Conservation (phyloP, 2,329 filamentous ascomycete genomes). For the Diaporthe citrichinensis region DNA sequence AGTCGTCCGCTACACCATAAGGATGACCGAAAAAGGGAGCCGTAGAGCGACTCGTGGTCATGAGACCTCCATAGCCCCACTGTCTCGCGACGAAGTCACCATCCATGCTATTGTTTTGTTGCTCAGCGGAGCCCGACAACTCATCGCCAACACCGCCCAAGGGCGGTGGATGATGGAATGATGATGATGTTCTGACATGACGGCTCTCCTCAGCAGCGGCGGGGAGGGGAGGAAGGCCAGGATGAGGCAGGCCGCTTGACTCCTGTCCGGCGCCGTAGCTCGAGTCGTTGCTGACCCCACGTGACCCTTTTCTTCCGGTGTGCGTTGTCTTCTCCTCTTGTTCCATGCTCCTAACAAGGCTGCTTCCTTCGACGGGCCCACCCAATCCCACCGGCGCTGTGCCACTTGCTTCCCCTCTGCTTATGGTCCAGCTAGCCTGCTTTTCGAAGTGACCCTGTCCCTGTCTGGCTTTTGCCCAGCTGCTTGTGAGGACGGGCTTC, state of each 20-base stretch:
- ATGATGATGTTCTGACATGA: slow-evolving; percentile 26
- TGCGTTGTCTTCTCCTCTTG: slow-evolving; percentile 44
- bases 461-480: slow-evolving; percentile 23
- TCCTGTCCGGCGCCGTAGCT: slow-evolving; percentile 37
- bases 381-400: slow-evolving; percentile 41
- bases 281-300: slow-evolving; percentile 48
- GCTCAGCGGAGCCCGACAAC: not conserved
- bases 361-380: slow-evolving; percentile 36
- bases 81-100: not conserved
- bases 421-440: slow-evolving; percentile 36
- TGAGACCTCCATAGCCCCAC: not conserved
- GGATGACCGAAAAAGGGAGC: slow-evolving; percentile 37
- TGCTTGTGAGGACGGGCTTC: not conserved
- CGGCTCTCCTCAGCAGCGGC: slow-evolving; percentile 29
- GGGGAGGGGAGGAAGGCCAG: slow-evolving; percentile 10
- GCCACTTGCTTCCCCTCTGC: slow-evolving; percentile 38
- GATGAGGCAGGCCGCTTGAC: slow-evolving; percentile 30
- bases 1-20: slow-evolving; percentile 28
- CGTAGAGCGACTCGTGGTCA: slow-evolving; percentile 44
- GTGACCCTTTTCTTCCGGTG: slow-evolving; percentile 44
- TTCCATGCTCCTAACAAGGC: slow-evolving; percentile 41
- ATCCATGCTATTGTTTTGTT: slow-evolving; percentile 22
- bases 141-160: slow-evolving; percentile 8
- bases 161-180: not conserved
- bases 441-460: slow-evolving; percentile 37